A percentile compares a stretch with the other conserved stretches of the same genome.
Evolutionary conservation across 2,329 filamentous ascomycete species (phyloP).

Genomic region (Talaromyces rugulosus): DNA sequence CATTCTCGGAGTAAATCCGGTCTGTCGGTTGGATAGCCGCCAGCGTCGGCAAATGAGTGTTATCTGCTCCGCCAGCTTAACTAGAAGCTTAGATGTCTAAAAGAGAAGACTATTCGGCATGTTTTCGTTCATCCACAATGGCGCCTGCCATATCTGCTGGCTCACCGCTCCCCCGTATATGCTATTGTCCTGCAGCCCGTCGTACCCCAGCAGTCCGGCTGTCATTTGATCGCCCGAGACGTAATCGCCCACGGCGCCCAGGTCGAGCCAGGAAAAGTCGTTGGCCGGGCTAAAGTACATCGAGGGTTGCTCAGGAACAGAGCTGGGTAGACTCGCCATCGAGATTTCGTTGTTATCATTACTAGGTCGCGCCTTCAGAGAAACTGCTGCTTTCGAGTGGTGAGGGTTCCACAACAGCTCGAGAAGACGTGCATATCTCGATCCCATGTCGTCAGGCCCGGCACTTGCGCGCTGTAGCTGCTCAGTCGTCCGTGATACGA

Average conservation of each 20-base stretch:
- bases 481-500: constrained; percentile 57
- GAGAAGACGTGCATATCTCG: constrained; percentile 58
- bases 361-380: constrained; percentile 25
- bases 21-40: background rate
- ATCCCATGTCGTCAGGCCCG: constrained; percentile 57
- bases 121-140: constrained; percentile 36
- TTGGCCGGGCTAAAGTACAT: constrained; percentile 46
- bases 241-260: constrained; percentile 58
- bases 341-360: constrained; percentile 27
- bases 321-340: constrained; percentile 19
- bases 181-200: constrained; percentile 31
- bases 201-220: constrained; percentile 30
- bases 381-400: constrained; percentile 21
- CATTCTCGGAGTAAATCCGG: constrained; percentile 1
- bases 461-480: constrained; percentile 57
- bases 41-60: background rate
- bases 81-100: background rate
- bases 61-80: background rate
- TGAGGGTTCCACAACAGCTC: constrained; percentile 56
- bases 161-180: constrained; percentile 24
- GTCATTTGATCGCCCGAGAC: constrained; percentile 44
- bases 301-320: constrained; percentile 29
- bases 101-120: constrained; percentile 35
- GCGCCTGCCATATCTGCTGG: constrained; percentile 33
- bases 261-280: constrained; percentile 60